Evolutionary conservation across 305 asterid genomes (phyloP).

Genomic region (Nicotiana rustica): DNA sequence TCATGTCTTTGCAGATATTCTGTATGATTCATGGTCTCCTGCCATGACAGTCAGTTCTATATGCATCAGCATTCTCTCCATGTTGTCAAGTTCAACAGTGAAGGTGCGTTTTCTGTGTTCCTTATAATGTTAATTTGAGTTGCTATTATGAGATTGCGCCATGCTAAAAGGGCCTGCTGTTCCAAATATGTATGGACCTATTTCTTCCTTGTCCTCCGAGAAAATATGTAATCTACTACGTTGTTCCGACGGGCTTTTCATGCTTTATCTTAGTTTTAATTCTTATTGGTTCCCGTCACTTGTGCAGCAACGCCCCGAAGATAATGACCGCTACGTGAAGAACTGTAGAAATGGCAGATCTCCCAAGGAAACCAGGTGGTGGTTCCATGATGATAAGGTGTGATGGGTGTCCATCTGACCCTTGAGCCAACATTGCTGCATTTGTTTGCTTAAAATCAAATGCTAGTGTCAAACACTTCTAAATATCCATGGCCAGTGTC

Average conservation of each 20-base stretch:
- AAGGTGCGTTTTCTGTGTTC: slow-evolving; percentile 56
- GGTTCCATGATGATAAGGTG: slow-evolving; percentile 99
- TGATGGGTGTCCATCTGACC: slow-evolving; percentile 41
- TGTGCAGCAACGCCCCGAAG: slow-evolving; percentile 95
- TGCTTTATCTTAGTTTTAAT: slow-evolving; percentile 15
- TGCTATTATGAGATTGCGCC: slow-evolving; percentile 2
- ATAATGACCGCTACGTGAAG: slow-evolving; percentile 92
- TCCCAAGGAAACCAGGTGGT: slow-evolving; percentile 99
- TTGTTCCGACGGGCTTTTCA: background rate
- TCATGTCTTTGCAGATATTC: slow-evolving; percentile 65
- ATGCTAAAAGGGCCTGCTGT: background rate
- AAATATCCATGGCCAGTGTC: slow-evolving; percentile 32
- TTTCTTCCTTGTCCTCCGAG: slow-evolving; percentile 32
- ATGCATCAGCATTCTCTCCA: slow-evolving; percentile 97
- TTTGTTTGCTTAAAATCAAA: slow-evolving; percentile 34
- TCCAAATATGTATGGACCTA: background rate
- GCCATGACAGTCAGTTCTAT: slow-evolving; percentile 98
- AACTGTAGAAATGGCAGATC: slow-evolving; percentile 93
- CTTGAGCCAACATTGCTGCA: slow-evolving; percentile 35
- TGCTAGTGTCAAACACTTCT: slow-evolving; percentile 27
- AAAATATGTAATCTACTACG: slow-evolving; percentile 7
- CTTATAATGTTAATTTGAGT: slow-evolving; percentile 8
- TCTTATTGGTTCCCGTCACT: slow-evolving; percentile 22
- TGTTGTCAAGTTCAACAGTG: slow-evolving; percentile 88
- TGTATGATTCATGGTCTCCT: slow-evolving; percentile 98